Evolutionary conservation across 768 basidiomycete species (phyloP), one percentile per base, ranked within the genome.

Genomic region (Terana coerulea): DNA sequence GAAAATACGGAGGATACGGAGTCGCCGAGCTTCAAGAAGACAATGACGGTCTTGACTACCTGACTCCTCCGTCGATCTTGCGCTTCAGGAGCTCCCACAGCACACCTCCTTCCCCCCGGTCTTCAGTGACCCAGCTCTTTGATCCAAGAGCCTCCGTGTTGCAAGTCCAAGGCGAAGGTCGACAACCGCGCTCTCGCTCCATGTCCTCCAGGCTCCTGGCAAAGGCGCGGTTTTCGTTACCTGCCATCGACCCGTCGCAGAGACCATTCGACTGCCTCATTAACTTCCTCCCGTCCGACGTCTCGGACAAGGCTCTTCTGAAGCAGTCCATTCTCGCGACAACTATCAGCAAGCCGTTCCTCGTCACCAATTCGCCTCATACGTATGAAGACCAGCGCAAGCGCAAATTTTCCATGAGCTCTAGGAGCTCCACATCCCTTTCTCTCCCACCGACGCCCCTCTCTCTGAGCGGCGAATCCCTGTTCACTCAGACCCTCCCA

Each of bases 271-370:
- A 1, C 59, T 75, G 12, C 42, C 74, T 50, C 69, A 74, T 48
- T 72, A 69, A 73, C 49, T 72, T 67, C 59, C 56, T 72, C 39
- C 69, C 72, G 6, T 22, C 46, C 3, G 25, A 54, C 14, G 45
- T 67, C 24, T 53, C 65, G 3, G 67, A 71, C 54, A 67, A 68
- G 48, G 58, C 64, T 1, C 54, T 72, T 19, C 62, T 75, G 15
- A 72, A 70, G 56, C 66, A 68, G 31, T 56, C 69, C 5, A 74
- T 75, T 47, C 67, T 74, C 11, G 66, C 72, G 12, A 72, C 72
- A 22, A 70, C 73, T 11, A 64, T 75, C 28, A 61, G 64, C 9
- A 65, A 69, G 3, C 66, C 72, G 5, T 73, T 69, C 54, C 63
- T 75, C 26, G 53, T 58, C 7, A 47, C 66, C n/a, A 53, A 49